Base-by-base conservation (phyloP, 1,139 yeast species). In the Ashbya aceris region DNA sequence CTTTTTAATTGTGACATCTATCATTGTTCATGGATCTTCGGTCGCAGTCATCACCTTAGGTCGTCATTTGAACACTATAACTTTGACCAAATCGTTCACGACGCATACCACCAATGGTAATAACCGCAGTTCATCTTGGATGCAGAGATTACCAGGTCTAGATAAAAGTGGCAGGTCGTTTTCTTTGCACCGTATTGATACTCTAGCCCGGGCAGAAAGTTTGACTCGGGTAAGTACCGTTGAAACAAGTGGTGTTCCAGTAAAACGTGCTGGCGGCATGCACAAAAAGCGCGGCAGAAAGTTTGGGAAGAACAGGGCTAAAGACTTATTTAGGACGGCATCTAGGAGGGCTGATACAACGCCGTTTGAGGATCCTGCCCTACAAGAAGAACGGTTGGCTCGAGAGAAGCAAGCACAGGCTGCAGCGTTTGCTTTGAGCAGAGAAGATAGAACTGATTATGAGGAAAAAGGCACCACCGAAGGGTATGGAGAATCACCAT, bases 31-130 rank as follows among this genome's bases (percentile, higher is more conserved):
- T 65, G 98, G 98, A 10, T 89, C 97, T 0, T 87, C 96, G 0
- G 95, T 91, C 36, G 98, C 98, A 0, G 96, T 89, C 5, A 74
- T 87, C 50, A 80, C 93, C 4, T 71, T 91, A 40, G 97, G 97
- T 41, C 83, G 80, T 56, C 81, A 93, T 47, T 74, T 91, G 60
- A 87, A 89, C 66, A 80, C 94, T 48, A 82, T 91, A 82, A 86
- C 96, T 5, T 79, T 91, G 53, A 85, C 96, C 2, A 84, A 87
- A 83, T 77, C 96, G 0, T 82, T 85, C 60, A 87, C 96, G 17
- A 76, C 84, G 4, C 66, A 62, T 37, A 76, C 76, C 40, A 83
- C 83, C 7, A 79, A 76, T 48, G 76, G 75, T 33, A 75, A 72
- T 43, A 80, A 77, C 11, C 74, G 72, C 40, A 70, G 74, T 3